phyloP scores from a whole-genome alignment of 805 yeast species.

The Kuraishia piskuri region DNA sequence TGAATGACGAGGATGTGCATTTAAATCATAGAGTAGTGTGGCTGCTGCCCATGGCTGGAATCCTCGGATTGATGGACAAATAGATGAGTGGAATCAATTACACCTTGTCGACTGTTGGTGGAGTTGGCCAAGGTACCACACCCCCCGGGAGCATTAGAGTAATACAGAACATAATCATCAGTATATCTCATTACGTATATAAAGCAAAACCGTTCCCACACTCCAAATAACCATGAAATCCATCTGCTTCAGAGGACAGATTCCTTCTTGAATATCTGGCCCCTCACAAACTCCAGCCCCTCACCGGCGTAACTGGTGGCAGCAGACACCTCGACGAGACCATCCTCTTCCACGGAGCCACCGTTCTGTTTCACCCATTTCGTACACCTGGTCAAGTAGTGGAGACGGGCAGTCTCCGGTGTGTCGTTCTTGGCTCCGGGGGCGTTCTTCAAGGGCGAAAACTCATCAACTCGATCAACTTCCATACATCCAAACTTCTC shows the following conservation, averaged over 20 bases:
- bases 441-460: constrained; percentile 90
- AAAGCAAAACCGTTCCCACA: neutral
- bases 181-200: neutral
- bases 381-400: constrained; percentile 59
- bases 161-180: neutral
- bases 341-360: constrained; percentile 41
- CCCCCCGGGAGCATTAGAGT: no score
- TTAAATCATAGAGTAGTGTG: no score
- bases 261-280: constrained; percentile 24
- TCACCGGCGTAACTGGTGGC: constrained; percentile 70
- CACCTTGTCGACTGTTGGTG: no score
- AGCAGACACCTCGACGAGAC: constrained; percentile 70
- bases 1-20: no score
- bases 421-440: constrained; percentile 76
- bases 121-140: no score
- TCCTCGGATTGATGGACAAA: no score
- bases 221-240: neutral
- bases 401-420: constrained; percentile 70
- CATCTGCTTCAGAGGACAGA: constrained; percentile 6
- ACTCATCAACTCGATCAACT: constrained; percentile 78
- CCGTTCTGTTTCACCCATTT: constrained; percentile 69
- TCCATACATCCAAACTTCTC: constrained; percentile 82
- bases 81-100: no score
- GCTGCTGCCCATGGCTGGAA: no score
- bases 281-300: constrained; percentile 50